phyloP scores from a whole-genome alignment of 805 yeast species.

The Starmerella vitae region DNA sequence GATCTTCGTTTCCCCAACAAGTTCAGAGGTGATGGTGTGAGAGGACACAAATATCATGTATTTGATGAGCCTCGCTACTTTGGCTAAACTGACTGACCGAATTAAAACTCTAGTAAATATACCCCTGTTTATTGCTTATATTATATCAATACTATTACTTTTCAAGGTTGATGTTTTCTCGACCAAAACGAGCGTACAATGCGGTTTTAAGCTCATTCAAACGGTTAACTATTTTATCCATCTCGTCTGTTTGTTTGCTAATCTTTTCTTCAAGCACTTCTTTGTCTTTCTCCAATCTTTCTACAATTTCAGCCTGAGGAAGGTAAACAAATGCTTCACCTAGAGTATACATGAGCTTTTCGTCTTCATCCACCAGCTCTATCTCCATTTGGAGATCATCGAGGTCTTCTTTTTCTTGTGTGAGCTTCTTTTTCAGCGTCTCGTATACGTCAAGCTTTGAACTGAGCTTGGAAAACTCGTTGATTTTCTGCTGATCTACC shows the following conservation, averaged over 20 bases:
- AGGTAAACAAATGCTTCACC: conserved; percentile 70
- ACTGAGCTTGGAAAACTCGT: conserved; percentile 73
- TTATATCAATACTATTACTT: conserved; percentile 25
- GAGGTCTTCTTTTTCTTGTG: conserved; percentile 69
- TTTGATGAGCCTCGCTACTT: conserved; percentile 85
- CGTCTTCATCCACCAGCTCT: conserved; percentile 61
- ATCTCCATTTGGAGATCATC: conserved; percentile 78
- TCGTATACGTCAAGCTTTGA: conserved; percentile 49
- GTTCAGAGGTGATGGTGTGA: conserved; percentile 80
- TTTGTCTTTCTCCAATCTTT: conserved; percentile 50
- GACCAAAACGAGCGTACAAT: conserved; percentile 83
- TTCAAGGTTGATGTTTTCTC: conserved; percentile 66
- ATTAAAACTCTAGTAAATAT: neutral
- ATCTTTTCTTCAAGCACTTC: conserved; percentile 41
- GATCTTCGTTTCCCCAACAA: conserved; percentile 61
- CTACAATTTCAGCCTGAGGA: conserved; percentile 52
- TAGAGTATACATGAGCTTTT: conserved; percentile 43
- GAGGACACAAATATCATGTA: conserved; percentile 89
- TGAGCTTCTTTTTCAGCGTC: conserved; percentile 35
- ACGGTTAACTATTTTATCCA: conserved; percentile 41
- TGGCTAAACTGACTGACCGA: too few relatives aligned
- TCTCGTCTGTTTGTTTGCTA: conserved; percentile 32
- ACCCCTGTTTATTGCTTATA: neutral
- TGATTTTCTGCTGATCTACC: conserved; percentile 83
- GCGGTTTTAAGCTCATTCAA: conserved; percentile 50